A percentile compares a stretch with the other conserved stretches of the same genome.
Conservation (phyloP, 1,139 yeast species). For the Suhomyces bokatorum region DNA sequence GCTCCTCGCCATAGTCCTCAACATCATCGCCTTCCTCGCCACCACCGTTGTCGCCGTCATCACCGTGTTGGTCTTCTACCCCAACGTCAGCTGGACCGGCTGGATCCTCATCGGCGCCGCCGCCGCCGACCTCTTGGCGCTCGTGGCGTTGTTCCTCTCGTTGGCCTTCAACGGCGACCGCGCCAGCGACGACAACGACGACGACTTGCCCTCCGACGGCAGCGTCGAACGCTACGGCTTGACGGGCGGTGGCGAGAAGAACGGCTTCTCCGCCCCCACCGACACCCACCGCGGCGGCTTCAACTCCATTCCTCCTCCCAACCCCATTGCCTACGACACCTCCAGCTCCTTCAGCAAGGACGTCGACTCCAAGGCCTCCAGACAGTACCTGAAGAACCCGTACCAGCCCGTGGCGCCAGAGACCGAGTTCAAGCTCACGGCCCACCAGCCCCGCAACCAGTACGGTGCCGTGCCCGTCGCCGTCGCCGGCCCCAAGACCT, state of each 20-base stretch:
- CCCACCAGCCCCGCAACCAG: constrained; percentile 4
- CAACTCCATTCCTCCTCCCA: constrained; percentile 6
- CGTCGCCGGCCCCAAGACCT: neutral
- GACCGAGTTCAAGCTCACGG: constrained; percentile 3
- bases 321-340: constrained; percentile 4
- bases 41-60: constrained; percentile 56
- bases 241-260: constrained; percentile 1
- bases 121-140: constrained; percentile 47
- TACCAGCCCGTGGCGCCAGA: neutral
- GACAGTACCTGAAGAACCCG: neutral
- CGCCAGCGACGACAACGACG: constrained; percentile 5
- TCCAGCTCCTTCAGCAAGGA: constrained; percentile 10
- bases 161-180: constrained; percentile 19
- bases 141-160: constrained; percentile 28
- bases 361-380: constrained; percentile 6
- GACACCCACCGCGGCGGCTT: constrained; percentile 3
- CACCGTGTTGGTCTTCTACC: constrained; percentile 57
- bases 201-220: constrained; percentile 4
- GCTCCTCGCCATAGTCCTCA: constrained; percentile 30
- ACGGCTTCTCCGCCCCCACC: constrained; percentile 6
- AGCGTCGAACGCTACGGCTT: constrained; percentile 7
- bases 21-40: constrained; percentile 49
- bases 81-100: constrained; percentile 65
- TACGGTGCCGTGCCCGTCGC: neutral
- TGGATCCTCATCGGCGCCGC: constrained; percentile 72